Evolutionary conservation across 108 stramenopile genomes (phyloP), one percentile per base, ranked within the genome.

Genomic region (Pseudonitzschia multistriata): DNA sequence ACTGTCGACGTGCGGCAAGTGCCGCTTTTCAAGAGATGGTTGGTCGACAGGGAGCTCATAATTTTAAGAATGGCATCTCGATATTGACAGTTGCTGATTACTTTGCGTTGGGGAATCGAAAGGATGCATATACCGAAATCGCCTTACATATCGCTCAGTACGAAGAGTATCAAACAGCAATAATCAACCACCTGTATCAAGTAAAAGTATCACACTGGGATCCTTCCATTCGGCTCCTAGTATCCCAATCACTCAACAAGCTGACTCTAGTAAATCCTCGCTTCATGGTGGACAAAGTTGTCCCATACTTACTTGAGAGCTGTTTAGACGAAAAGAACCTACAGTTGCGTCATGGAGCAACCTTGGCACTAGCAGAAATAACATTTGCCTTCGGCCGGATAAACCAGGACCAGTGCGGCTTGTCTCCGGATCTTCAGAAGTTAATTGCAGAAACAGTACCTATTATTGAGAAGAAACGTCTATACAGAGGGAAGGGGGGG

Each of bases 21-120:
- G 99, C 99, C 15, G 99, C 99, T 13, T 99, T 98, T 73, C 98
- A 99, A 72, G 92, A 95, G 70, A 81, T 79, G 66, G 88, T 89
- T n/a, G 90, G 92, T 40, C 77, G 87, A 5, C 87, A 85, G 57
- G 82, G 82, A 54, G 76, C 83, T 13, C 67, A 96, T 63, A 95
- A 95, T 64, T 95, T 99, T 69, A 79, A 85, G 66, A 85, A 98
- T 76, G 97, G 99, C 0, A 97, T 99, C 30, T 89, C 79, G 24
- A 96, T 99, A 29, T 77, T 99, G 56, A 96, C 96, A 15, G 80
- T 78, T 24, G 99, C 98, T 2, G 98, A 99, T 69, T 99, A 94
- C 76, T 98, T 96, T 68, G 91, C 97, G 19, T 67, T 99, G 64
- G 99, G 99, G 31, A 98, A 93, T 70, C 87, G 97, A 28, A 81